These are phyloP conservation scores for Jackrogersella multiformis DNA, from an alignment of 495 filamentous ascomycete genomes.

Conservation along the genomic window DNA sequence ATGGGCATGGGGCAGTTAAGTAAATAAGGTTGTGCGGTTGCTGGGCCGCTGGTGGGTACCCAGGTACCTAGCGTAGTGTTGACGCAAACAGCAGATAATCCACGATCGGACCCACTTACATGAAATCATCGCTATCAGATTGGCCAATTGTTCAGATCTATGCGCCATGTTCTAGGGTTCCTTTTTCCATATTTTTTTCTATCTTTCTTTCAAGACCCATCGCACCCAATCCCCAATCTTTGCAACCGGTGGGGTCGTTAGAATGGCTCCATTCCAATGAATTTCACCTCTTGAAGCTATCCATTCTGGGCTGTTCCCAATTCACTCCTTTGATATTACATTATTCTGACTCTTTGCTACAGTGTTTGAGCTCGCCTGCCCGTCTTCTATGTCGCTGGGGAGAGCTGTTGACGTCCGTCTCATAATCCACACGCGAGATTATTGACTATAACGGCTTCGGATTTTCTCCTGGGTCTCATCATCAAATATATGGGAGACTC, in stretches of 20 bases:
- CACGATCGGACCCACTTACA: conserved; percentile 17
- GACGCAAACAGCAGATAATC: conserved; percentile 13
- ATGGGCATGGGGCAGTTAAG: no score
- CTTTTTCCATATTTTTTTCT: not conserved
- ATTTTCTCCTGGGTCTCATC: not conserved
- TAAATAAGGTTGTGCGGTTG: no score
- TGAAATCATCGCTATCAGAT: conserved; percentile 22
- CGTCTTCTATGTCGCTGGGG: not conserved
- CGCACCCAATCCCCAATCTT: not conserved
- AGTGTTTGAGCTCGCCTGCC: not conserved
- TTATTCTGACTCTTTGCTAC: not conserved
- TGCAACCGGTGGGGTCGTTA: conserved; percentile 20
- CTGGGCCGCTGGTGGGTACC: no score
- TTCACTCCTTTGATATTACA: not conserved
- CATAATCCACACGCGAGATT: not conserved
- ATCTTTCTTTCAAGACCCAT: conserved; percentile 12
- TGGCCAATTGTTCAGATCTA: conserved; percentile 21
- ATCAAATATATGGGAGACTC: not conserved
- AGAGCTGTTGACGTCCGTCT: not conserved
- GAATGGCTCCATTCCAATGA: conserved; percentile 22
- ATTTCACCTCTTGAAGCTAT: not conserved
- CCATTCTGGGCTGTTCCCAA: no score
- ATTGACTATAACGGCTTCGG: not conserved
- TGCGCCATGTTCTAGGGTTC: not conserved
- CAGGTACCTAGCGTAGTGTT: not conserved